Evolutionary conservation across 1,139 yeast genomes (phyloP).

Genomic region (Zygosaccharomyces sapae): DNA sequence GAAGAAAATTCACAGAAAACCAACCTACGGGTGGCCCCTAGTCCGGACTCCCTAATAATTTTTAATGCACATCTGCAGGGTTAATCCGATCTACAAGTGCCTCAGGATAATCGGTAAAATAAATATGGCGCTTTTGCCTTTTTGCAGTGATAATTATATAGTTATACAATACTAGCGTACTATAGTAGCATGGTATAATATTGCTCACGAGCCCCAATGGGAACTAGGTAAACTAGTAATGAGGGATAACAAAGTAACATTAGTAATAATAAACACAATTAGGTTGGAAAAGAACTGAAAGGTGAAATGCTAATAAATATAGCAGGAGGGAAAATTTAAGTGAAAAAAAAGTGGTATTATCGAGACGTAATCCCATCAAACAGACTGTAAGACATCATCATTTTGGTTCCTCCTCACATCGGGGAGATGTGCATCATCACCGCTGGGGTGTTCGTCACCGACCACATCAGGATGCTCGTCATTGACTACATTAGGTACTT

Average conservation of each 20-base stretch:
- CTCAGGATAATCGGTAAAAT: too few relatives aligned
- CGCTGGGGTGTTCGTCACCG: constrained; percentile 33
- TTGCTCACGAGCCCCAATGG: background rate
- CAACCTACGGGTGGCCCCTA: too few relatives aligned
- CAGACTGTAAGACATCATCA: constrained; percentile 5
- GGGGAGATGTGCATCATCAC: constrained; percentile 74
- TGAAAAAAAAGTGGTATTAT: background rate
- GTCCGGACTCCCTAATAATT: too few relatives aligned
- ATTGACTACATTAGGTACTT: background rate
- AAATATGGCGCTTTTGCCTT: background rate
- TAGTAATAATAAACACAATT: background rate
- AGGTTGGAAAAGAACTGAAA: background rate
- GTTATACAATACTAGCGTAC: background rate
- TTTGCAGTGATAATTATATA: background rate
- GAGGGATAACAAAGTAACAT: background rate
- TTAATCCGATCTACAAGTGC: too few relatives aligned
- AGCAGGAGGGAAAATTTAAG: background rate
- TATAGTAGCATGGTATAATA: background rate
- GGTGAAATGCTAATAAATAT: background rate
- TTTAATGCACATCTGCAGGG: too few relatives aligned
- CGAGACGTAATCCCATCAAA: background rate
- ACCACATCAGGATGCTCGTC: constrained; percentile 13
- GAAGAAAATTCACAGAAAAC: too few relatives aligned
- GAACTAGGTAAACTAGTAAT: background rate
- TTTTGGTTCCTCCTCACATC: constrained; percentile 64